Evolutionary conservation across 148 eudicot species (phyloP), one percentile per base, ranked within the genome.

Genomic region (Silene latifolia): DNA sequence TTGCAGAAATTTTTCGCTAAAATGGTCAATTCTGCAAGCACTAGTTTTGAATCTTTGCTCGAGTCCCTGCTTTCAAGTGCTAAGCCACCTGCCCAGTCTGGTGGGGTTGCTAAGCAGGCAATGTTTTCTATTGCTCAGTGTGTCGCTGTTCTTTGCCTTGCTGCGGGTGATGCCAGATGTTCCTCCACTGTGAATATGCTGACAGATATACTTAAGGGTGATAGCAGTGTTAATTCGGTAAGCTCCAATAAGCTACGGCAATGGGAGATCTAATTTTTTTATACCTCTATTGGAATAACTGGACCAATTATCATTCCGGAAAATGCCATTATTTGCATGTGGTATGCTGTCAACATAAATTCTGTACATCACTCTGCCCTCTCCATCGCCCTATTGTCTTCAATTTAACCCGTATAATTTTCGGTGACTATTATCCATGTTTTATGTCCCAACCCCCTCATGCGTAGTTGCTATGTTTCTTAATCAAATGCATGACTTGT

Each of bases 71-170:
- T 93, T 80, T 85, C 93, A 74, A 85, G 97, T 85, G 94, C 98
- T 29, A 92, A 91, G 81, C 85, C 97, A 58, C 86, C 97, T 74
- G 83, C 92, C 29, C 92, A 91, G 83, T 79, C 94, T 71, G 97
- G 95, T 47, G 97, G 94, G 72, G 89, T 92, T 74, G 91, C 99
- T 61, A 96, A 91, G 78, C 98, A 92, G 80, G 98, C 98, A n/a
- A 81, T 96, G 84, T 88, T 87, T 82, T 96, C 99, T 58, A 89
- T 89, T 74, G 98, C 99, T 68, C 99, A 91, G 79, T 96, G 99
- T 79, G 93, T 96, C 72, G 99, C 99, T 60, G 97, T 96, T 81
- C 93, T 96, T 68, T 96, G 99, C 86, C 98, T 96, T 78, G 95
- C 98, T 77, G 97, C 97, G 7, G 98, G 98, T 25, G 91, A 90